Evolutionary conservation across 192 early-diverging fungal genomes (phyloP).

Genomic region (Linnemannia hyalina): DNA sequence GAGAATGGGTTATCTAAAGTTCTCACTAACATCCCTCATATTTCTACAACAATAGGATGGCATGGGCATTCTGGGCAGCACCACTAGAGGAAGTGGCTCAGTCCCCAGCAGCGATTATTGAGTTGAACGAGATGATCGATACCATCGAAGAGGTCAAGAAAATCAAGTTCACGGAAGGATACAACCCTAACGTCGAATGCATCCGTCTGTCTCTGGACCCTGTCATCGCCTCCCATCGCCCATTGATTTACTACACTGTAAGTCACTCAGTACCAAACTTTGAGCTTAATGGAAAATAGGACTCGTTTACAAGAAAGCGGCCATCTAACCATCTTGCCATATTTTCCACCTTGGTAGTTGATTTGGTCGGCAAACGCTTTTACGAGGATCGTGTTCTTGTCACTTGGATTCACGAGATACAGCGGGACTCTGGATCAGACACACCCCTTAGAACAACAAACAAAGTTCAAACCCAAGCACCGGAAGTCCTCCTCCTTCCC

Average conservation of each 20-base stretch:
- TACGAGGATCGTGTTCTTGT: slow-evolving; percentile 8
- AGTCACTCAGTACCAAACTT: background rate
- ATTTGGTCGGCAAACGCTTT: slow-evolving; percentile 21
- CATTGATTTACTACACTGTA: slow-evolving; percentile 64
- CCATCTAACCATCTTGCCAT: background rate
- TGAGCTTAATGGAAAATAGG: background rate
- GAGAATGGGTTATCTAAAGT: background rate
- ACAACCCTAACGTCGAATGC: slow-evolving; percentile 59
- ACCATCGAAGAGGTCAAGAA: slow-evolving; percentile 47
- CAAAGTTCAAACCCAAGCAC: background rate
- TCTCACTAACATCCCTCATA: background rate
- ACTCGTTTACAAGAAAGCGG: background rate
- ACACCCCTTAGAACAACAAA: background rate
- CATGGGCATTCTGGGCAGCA: slow-evolving; percentile 64
- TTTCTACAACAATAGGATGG: slow-evolving; percentile 52
- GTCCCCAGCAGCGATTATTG: slow-evolving; percentile 33
- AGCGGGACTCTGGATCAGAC: background rate
- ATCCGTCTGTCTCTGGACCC: slow-evolving; percentile 69
- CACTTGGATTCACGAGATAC: slow-evolving; percentile 27
- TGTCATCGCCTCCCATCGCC: slow-evolving; percentile 66
- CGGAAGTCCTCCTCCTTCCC: background rate
- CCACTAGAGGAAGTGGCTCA: slow-evolving; percentile 38
- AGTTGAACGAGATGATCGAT: slow-evolving; percentile 55
- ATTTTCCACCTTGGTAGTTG: background rate
- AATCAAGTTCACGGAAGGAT: slow-evolving; percentile 58